Base-by-base conservation (phyloP, 2,329 filamentous ascomycete genomes). In the Penicillium sp. region DNA sequence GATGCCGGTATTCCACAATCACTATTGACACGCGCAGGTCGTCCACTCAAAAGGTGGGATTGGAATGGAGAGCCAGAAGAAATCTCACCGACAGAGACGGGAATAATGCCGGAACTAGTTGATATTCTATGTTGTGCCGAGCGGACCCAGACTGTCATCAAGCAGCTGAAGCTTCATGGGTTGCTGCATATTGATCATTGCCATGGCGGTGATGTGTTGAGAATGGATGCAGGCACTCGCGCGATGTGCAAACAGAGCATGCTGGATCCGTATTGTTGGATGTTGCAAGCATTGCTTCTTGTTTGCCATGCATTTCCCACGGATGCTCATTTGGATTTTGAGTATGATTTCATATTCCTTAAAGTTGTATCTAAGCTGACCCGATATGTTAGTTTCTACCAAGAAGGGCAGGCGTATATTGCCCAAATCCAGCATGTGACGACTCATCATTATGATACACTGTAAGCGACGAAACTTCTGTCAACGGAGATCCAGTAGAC, bases 241-340 rank as follows among this genome's bases (percentile, higher is more conserved):
- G 35, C 33, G 16, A 38, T 26, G 38, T 56, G 28, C 38, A 49
- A 56, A 35, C 47, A 43, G 35, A 42, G 18, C 20, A 5, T 56
- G 24, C 16, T 16, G 7, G 23, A 33, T 18, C 24, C 53, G 24
- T 16, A 50, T 21, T 28, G 26, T 33, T 23, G 47, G 26, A 56
- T 50, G 38, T 30, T 56, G 28, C 53, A 51, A 47, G 53, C 53
- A 20, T 18, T 56, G 16, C 38, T 56, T 9, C 47, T 56, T n/a
- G 53, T 56, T 30, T 51, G 47, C 24, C 53, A 56, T 50, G 53
- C 53, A 20, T 56, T 56, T 38, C 53, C 53, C 18, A 30, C 28
- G 9, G 53, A 56, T 56, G 9, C 33, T 12, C 30, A 45, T 30
- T 38, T 56, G 16, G 53, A 56, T 5, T 18, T 20, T n/a, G 40